Conservation (phyloP, 768 basidiomycete species). For the Phlegmacium glaucopus region DNA sequence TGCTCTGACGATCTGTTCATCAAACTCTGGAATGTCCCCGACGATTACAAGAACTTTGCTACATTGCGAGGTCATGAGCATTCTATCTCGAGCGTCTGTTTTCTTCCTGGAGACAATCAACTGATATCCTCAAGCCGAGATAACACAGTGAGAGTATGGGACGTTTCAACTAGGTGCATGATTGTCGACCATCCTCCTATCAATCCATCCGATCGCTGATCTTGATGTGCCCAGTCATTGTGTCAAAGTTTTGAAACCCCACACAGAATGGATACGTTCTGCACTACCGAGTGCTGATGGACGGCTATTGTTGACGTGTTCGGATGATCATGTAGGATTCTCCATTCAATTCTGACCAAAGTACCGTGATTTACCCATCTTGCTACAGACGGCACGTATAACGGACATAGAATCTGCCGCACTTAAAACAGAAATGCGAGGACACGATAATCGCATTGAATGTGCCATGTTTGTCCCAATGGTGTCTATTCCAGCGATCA, state of each 20-base stretch:
- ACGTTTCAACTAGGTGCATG: slow-evolving; percentile 80
- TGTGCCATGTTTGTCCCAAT: slow-evolving; percentile 78
- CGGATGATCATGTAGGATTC: slow-evolving; percentile 76
- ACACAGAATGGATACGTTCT: slow-evolving; percentile 83
- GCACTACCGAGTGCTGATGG: slow-evolving; percentile 69
- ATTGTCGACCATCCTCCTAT: slow-evolving; percentile 1
- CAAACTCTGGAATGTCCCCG: slow-evolving; percentile 88
- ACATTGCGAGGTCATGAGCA: slow-evolving; percentile 91
- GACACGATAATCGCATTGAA: slow-evolving; percentile 87
- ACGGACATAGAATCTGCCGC: slow-evolving; percentile 48
- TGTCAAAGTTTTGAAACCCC: slow-evolving; percentile 43
- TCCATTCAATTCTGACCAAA: neutral
- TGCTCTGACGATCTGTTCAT: slow-evolving; percentile 86
- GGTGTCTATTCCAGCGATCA: slow-evolving; percentile 69
- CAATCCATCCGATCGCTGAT: slow-evolving; percentile 4
- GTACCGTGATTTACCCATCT: neutral
- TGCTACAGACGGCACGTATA: slow-evolving; percentile 19
- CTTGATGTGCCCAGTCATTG: slow-evolving; percentile 65
- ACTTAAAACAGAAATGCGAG: slow-evolving; percentile 78
- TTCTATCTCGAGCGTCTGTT: slow-evolving; percentile 81
- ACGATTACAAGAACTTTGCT: slow-evolving; percentile 87
- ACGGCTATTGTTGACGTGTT: slow-evolving; percentile 71
- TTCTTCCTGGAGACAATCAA: slow-evolving; percentile 80
- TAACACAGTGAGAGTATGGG: slow-evolving; percentile 81
- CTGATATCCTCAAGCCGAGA: slow-evolving; percentile 88